A percentile compares a stretch with the other conserved stretches of the same genome.
Conservation (phyloP, 169 alveolate species). For the Pseudocohnilembus persalinus region DNA sequence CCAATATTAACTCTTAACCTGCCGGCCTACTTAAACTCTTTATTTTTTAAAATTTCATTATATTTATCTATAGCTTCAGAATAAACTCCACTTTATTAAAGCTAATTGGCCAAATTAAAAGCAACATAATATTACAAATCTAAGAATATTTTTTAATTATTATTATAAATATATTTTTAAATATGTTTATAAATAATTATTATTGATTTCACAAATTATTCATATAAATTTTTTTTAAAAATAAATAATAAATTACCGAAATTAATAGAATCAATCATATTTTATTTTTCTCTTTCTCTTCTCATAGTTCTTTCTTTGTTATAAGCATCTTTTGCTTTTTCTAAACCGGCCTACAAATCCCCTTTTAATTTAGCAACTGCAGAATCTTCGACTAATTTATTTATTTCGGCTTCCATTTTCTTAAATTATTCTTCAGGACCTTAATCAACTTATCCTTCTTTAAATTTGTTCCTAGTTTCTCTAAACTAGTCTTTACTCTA, state of each 20-base stretch:
- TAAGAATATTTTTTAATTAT: no score
- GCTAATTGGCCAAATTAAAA: constrained; percentile 86
- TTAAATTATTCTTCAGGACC: constrained; percentile 80
- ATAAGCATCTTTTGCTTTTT: constrained; percentile 83
- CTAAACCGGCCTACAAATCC: constrained; percentile 69
- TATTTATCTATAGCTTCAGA: constrained; percentile 88
- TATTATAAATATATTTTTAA: no score
- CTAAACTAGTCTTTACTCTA: constrained; percentile 25
- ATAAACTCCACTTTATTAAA: constrained; percentile 84
- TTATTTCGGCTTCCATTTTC: constrained; percentile 80
- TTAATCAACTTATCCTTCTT: constrained; percentile 23
- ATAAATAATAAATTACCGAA: background rate
- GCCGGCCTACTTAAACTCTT: constrained; percentile 85
- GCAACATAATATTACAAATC: constrained; percentile 88
- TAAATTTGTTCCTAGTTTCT: constrained; percentile 15
- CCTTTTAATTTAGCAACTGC: constrained; percentile 74
- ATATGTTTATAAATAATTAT: no score
- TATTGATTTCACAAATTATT: no score
- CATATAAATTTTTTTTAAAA: no score
- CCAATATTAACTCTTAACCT: constrained; percentile 93
- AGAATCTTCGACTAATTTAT: constrained; percentile 74
- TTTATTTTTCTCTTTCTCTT: constrained; percentile 64
- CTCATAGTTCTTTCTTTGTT: constrained; percentile 80
- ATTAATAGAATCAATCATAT: constrained; percentile 59
- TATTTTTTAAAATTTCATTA: constrained; percentile 84